These are phyloP conservation scores for Chamaecrista fasciculata DNA, from an alignment of 306 rosid genomes.

Conservation along the genomic window DNA sequence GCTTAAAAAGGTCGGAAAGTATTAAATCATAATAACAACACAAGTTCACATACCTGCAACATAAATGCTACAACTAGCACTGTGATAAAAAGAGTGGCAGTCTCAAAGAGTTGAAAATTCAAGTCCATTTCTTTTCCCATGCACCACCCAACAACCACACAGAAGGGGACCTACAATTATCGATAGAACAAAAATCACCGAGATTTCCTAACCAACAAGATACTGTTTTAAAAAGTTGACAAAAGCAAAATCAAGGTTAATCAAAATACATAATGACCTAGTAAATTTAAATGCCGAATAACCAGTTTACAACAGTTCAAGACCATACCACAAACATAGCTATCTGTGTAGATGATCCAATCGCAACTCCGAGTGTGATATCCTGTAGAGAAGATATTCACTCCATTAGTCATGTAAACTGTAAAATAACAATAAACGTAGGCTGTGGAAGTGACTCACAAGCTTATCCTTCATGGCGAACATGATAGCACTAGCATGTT, in stretches of 20 bases:
- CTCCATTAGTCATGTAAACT: slow-evolving; percentile 34
- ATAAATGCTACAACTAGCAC: slow-evolving; percentile 92
- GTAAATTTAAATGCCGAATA: slow-evolving; percentile 4
- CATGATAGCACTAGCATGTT: slow-evolving; percentile 91
- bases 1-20: background rate
- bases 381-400: slow-evolving; percentile 56
- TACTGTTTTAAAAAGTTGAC: background rate
- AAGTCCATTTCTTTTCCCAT: slow-evolving; percentile 90
- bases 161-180: slow-evolving; percentile 72
- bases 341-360: slow-evolving; percentile 93
- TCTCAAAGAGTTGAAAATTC: slow-evolving; percentile 93
- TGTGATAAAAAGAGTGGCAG: slow-evolving; percentile 85
- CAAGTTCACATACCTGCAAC: slow-evolving; percentile 71
- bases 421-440: background rate
- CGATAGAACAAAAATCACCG: slow-evolving; percentile 33
- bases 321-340: slow-evolving; percentile 89
- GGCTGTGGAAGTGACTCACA: slow-evolving; percentile 55
- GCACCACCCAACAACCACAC: slow-evolving; percentile 93
- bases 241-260: slow-evolving; percentile 21
- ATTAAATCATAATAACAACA: background rate
- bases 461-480: slow-evolving; percentile 95
- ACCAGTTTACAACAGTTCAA: slow-evolving; percentile 31
- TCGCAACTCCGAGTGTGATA: slow-evolving; percentile 88
- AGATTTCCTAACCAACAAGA: background rate
- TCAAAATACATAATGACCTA: background rate